These are phyloP conservation scores for Penstemon newberryi DNA, from an alignment of 257 asterid genomes.

Conservation along the genomic window DNA sequence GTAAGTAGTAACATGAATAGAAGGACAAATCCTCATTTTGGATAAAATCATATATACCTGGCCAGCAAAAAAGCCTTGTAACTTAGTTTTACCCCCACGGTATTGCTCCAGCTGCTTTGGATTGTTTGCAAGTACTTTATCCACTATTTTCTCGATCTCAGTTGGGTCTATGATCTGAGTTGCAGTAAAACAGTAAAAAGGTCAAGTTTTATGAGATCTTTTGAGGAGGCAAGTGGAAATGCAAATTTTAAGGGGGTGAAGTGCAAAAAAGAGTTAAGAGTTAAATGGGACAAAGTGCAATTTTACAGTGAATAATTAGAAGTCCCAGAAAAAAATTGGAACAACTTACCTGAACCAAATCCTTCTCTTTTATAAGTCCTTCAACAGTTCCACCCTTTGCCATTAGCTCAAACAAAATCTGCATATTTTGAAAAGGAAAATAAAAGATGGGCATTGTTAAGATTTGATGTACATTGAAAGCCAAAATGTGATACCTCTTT, in stretches of 20 bases:
- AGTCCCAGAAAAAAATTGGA: constrained; percentile 19
- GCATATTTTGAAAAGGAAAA: constrained; percentile 29
- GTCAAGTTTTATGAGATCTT: background rate
- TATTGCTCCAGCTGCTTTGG: constrained; percentile 90
- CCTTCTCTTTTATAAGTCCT: constrained; percentile 87
- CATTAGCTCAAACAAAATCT: constrained; percentile 88
- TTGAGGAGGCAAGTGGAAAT: background rate
- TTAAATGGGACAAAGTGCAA: background rate
- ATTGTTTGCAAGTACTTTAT: constrained; percentile 70
- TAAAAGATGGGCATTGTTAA: background rate
- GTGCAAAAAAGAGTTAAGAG: background rate
- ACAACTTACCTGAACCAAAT: constrained; percentile 85
- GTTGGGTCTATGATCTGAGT: constrained; percentile 76
- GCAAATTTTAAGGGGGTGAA: background rate
- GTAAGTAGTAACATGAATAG: constrained; percentile 1
- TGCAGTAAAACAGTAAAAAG: background rate
- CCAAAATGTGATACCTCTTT: constrained; percentile 63
- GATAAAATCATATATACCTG: constrained; percentile 52
- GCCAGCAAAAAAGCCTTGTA: constrained; percentile 96
- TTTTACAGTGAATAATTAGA: constrained; percentile 2
- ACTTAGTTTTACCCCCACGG: constrained; percentile 85
- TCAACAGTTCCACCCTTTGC: constrained; percentile 91
- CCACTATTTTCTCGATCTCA: constrained; percentile 91
- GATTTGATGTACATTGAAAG: background rate
- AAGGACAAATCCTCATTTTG: constrained; percentile 14